These are phyloP conservation scores for Backusella mclennaniae DNA, from an alignment of 192 early-diverging fungal genomes.

Conservation along the genomic window DNA sequence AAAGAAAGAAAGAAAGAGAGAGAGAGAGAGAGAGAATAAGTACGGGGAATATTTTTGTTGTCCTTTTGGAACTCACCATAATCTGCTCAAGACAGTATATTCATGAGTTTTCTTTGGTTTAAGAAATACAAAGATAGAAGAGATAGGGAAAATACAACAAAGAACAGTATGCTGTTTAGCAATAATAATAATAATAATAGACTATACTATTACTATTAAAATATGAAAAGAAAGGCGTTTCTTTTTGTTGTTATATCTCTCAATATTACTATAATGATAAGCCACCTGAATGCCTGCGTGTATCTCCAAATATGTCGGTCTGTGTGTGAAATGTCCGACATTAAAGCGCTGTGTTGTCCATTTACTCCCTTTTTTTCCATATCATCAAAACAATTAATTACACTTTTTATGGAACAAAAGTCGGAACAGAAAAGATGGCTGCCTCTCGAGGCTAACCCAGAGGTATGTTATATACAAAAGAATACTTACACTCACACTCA, in stretches of 20 bases:
- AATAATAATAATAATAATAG: not conserved
- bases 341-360: not conserved
- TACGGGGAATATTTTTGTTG: not conserved
- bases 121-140: not conserved
- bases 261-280: not conserved
- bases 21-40: not conserved
- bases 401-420: conserved; percentile 1
- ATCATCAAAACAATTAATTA: not conserved
- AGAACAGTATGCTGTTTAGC: not conserved
- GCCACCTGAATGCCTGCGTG: not conserved
- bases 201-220: not conserved
- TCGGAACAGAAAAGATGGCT: conserved; percentile 62
- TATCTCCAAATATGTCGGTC: not conserved
- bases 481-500: not conserved
- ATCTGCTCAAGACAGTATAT: not conserved
- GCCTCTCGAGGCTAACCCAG: conserved; percentile 88
- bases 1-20: not conserved
- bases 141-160: not conserved
- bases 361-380: not conserved
- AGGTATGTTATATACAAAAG: conserved; percentile 44
- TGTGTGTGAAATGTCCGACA: not conserved
- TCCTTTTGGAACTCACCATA: not conserved
- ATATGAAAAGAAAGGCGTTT: not conserved
- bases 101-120: not conserved
- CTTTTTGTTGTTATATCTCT: not conserved